Base-by-base conservation (phyloP, 2,329 filamentous ascomycete genomes). In the Scytalidium sp. region DNA sequence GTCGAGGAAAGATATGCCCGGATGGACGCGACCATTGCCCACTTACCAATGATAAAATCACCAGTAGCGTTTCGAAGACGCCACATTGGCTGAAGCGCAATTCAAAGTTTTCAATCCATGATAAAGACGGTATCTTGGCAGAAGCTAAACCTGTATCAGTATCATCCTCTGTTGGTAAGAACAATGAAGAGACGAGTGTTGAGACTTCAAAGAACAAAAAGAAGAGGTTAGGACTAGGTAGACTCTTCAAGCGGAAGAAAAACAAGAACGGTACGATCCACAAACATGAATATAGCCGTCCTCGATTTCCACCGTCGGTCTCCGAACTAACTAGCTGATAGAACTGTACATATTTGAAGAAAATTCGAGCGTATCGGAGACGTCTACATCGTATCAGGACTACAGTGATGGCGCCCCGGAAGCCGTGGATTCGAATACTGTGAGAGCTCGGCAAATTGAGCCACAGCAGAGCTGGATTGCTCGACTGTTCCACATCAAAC, bases 401-500 rank as follows among this genome's bases (percentile, higher is more conserved):
- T n/a, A 36, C 32, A 9, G 8, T 27, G 25, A 27, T n/a, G 4
- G 13, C 32, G 17, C 5, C 15, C 15, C 32, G 7, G 32, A 36
- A n/a, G 5, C 17, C 32, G 15, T 36, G 15, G 32, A 23, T 67
- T 65, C 51, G 67, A 67, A 65, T 15, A 57, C 62, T 47, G 41
- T 57, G 8, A 50, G 52, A 53, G 41, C 61, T 56, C 71, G 70
- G 54, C 64, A 77, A 68, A 87, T 80, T 61, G 84, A 83, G 54
- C 79, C 83, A 23, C 85, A 84, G 64, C 85, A 90, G 62, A 96
- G 87, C 59, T 97, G 93, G 92, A 80, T 97, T 47, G 87, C 90
- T 23, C 87, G 90, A 15, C 82, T 97, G 42, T 90, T 97, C 72
- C 84, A 90, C 49, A 86, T 97, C 64, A 96, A 94, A 66, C 93